Percentiles rank a stretch among this genome's conserved stretches.
phyloP scores from a whole-genome alignment of 2,329 filamentous ascomycete genomes.

The Hypomyces rosellus region DNA sequence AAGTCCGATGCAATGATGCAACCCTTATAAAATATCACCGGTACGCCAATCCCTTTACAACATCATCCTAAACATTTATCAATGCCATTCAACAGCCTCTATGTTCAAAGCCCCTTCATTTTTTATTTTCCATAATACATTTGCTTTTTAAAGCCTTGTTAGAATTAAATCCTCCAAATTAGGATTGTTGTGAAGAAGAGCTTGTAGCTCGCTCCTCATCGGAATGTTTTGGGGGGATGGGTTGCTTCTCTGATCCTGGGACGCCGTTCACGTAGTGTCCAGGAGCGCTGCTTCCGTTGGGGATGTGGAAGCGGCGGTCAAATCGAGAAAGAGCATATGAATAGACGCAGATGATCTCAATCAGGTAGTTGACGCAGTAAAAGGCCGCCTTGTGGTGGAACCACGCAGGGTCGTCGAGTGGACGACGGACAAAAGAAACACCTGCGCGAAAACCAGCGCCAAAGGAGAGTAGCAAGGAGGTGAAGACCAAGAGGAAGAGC shows the following conservation, averaged over 20 bases:
- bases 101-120: no score
- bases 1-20: no score
- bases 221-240: not conserved
- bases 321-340: constrained; percentile 62
- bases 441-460: constrained; percentile 65
- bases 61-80: no score
- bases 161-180: not conserved
- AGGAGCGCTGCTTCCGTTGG: constrained; percentile 58
- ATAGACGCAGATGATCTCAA: constrained; percentile 66
- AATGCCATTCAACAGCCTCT: no score
- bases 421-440: constrained; percentile 47
- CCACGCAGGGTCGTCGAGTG: constrained; percentile 52
- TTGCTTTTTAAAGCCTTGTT: no score
- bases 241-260: not conserved
- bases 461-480: constrained; percentile 54
- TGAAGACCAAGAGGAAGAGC: constrained; percentile 54
- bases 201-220: no score
- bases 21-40: no score
- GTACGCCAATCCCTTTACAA: no score
- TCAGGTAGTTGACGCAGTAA: constrained; percentile 71
- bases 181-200: not conserved
- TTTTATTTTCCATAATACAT: no score
- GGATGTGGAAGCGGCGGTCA: constrained; percentile 69
- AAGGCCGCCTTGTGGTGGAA: constrained; percentile 67
- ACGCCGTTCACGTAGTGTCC: constrained; percentile 39